A percentile compares a stretch with the other conserved stretches of the same genome.
Evolutionary conservation across 2,329 filamentous ascomycete species (phyloP).

Genomic region (Arthrobotrys iridis): DNA sequence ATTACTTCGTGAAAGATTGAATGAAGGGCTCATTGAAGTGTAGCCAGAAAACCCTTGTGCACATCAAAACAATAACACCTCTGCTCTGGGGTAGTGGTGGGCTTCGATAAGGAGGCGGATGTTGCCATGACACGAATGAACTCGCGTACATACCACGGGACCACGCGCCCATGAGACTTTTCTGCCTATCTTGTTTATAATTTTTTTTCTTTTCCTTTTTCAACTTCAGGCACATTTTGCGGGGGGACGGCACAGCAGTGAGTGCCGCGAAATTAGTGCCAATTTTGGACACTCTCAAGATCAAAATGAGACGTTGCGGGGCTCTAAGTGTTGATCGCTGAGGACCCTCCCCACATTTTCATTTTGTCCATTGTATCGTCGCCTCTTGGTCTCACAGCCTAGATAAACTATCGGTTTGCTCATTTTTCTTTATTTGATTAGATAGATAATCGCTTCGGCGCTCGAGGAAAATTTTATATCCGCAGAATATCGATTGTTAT

Average conservation of each 20-base stretch:
- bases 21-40: not conserved
- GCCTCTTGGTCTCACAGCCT: too few species aligned
- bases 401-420: too few species aligned
- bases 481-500: too few species aligned
- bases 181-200: not conserved
- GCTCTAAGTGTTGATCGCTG: too few species aligned
- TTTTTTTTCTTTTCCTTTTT: too few species aligned
- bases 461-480: too few species aligned
- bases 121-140: not conserved
- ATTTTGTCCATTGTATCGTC: too few species aligned
- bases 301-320: not conserved
- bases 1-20: too few species aligned
- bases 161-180: conserved; percentile 19
- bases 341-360: not conserved
- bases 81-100: not conserved
- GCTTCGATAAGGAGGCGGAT: not conserved
- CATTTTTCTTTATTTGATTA: too few species aligned
- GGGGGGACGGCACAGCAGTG: conserved; percentile 11
- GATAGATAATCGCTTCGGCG: too few species aligned
- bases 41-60: not conserved
- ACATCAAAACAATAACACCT: not conserved
- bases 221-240: conserved; percentile 41
- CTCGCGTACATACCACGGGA: not conserved
- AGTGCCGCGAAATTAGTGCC: conserved; percentile 36
- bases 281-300: not conserved